phyloP scores from a whole-genome alignment of 495 filamentous ascomycete species.

The Chaetomium tenue region DNA sequence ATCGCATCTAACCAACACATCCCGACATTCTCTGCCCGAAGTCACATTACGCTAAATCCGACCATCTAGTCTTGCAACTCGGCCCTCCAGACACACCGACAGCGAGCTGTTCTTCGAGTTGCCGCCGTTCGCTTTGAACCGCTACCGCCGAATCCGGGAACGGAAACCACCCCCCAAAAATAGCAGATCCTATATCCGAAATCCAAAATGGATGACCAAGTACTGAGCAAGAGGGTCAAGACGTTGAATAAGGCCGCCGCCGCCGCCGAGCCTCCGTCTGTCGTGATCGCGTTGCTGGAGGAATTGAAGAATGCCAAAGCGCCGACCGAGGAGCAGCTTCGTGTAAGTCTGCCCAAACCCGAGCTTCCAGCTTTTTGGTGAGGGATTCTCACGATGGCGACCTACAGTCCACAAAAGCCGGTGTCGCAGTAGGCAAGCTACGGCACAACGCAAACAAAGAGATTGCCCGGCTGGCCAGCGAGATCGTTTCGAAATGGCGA shows the following conservation, averaged over 20 bases:
- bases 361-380: not conserved
- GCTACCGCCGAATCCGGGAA: not conserved
- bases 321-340: slow-evolving; percentile 82
- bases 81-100: not conserved
- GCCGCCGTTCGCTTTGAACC: not conserved
- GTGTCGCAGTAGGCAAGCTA: slow-evolving; percentile 81
- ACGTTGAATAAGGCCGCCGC: slow-evolving; percentile 72
- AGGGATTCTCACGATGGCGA: not conserved
- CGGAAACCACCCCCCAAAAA: not conserved
- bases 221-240: slow-evolving; percentile 69
- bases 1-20: not conserved
- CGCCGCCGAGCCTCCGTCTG: slow-evolving; percentile 61
- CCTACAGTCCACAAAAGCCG: slow-evolving; percentile 77
- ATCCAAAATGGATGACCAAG: slow-evolving; percentile 71
- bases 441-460: slow-evolving; percentile 71
- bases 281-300: slow-evolving; percentile 67
- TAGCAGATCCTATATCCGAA: not conserved
- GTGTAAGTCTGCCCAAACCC: slow-evolving; percentile 48
- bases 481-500: slow-evolving; percentile 87
- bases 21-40: not conserved
- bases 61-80: not conserved
- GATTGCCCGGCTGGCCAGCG: slow-evolving; percentile 68
- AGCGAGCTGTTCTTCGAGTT: not conserved
- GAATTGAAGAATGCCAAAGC: slow-evolving; percentile 72
- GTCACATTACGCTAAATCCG: not conserved